Conservation (phyloP, 305 asterid genomes). For the Solanum hybrid region DNA sequence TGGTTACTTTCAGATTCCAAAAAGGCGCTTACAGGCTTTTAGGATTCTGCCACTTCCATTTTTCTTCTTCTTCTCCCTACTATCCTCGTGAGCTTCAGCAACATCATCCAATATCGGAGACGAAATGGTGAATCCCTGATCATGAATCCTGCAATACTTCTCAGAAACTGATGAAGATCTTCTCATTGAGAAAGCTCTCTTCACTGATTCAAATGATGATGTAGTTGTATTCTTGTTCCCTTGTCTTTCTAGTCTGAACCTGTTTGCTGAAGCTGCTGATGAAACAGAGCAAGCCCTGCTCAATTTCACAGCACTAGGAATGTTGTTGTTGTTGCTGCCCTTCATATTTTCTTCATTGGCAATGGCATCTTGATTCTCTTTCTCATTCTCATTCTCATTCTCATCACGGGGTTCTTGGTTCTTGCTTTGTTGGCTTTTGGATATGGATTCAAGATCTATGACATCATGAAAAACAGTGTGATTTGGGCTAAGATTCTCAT, state of each 20-base stretch:
- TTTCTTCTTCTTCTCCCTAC: not conserved
- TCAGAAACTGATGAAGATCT: constrained; percentile 45
- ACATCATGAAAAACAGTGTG: not conserved
- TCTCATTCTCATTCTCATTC: not conserved
- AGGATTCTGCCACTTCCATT: constrained; percentile 23
- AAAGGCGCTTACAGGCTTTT: constrained; percentile 39
- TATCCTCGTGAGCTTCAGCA: not conserved
- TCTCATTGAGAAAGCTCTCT: constrained; percentile 27
- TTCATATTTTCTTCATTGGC: not conserved
- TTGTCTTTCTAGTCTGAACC: constrained; percentile 11
- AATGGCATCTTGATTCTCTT: not conserved
- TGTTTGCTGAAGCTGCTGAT: constrained; percentile 8
- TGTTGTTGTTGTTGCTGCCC: not conserved
- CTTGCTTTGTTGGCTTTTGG: not conserved
- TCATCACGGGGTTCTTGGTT: not conserved
- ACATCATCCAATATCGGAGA: constrained; percentile 12
- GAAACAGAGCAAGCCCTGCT: constrained; percentile 27
- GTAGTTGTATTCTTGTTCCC: not conserved
- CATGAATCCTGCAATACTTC: constrained; percentile 41
- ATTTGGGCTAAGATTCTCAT: constrained; percentile 6
- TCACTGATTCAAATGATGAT: constrained; percentile 17
- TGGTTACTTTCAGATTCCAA: constrained; percentile 16
- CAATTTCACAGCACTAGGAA: constrained; percentile 4
- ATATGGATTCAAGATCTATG: not conserved
- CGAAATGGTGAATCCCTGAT: constrained; percentile 24